Evolutionary conservation across 495 filamentous ascomycete genomes (phyloP), one percentile per base, ranked within the genome.

Genomic region (Penicillium ochrochloron): DNA sequence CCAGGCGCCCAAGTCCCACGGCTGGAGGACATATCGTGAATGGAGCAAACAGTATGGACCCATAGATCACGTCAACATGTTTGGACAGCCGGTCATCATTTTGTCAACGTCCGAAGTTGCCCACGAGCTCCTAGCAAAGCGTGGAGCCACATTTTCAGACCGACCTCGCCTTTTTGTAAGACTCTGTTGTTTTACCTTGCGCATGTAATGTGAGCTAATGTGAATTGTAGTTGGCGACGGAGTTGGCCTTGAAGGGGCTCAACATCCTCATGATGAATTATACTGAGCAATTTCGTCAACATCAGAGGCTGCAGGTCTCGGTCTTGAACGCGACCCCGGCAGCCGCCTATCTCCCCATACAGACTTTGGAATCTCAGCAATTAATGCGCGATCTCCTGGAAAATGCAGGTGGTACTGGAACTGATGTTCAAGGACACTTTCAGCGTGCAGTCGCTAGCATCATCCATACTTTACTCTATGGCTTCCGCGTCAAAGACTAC

Each of bases 11-110:
- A 77, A 76, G 37, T 72, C 70, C 35, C 81, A 85, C 57, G 84
- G 84, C 23, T 91, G 88, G 88, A 69, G 84, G 19, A 83, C 84
- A 70, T 88, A 89, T 72, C 72, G 73, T 17, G 57, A 74, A 65
- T 82, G 78, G 80, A 75, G 71, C 55, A 71, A 77, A 59, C 61
- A 71, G 33, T 80, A 82, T 61, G 81, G 80, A 17, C 79, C 78
- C 0, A 63, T 83, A n/a, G 64, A 81, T 15, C 57, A 64, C 19
- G 34, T 78, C 19, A 70, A 66, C 29, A 66, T 73, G 64, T 61
- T 58, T 37, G 68, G 72, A 0, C 70, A 75, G 41, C 61, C 64
- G 10, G 23, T 74, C 8, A 65, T 78, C 62, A 65, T 75, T 21
- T n/a, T 79, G 42, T 66, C 63, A 0, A 66, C 70, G 9, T 60